Evolutionary conservation across 148 eudicot genomes (phyloP), one percentile per base, ranked within the genome.

Genomic region (Euryodendron excelsum): DNA sequence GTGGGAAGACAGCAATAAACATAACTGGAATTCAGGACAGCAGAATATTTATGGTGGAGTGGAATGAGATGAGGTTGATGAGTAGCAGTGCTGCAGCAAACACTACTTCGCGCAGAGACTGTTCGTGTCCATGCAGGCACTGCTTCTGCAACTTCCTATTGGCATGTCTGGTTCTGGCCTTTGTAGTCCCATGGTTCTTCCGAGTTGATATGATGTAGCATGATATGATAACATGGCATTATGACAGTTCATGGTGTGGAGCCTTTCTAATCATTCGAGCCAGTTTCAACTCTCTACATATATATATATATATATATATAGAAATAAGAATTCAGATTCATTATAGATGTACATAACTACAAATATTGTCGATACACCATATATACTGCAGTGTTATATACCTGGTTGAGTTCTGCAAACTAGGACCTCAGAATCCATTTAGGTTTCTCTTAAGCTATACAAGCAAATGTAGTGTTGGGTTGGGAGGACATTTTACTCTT

Each of bases 1-100:
- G 92, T 75, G 90, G 89, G 0, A 75, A 79, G 62, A 72, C 53
- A 13, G 90, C 82, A 1, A 82, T 74, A 68, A 89, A 87, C 66
- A 78, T 88, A 33, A 74, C 53, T 30, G 89, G 84, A 18, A 69
- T 86, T 6, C 78, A 84, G 33, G 83, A 86, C 8, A 61, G 69
- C 41, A 73, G 69, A 68, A 72, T 74, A 61, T 55, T 72, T 0
- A 41, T 58, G 74, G 37, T 62, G 67, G 82, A 85, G 60, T 71
- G 74, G 45, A 61, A 72, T 36, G 73, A 77, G 1, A 65, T 71
- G 69, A 79, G 72, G 72, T 27, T 82, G 34, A 67, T 59, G 5
- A 30, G 76, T 1, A 71, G 33, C 5, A 37, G 1, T 4, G 4
- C 34, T 1, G 61, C 61, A 0, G 21, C 79, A 72, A 12, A 44